phyloP scores from a whole-genome alignment of 148 eudicot species.

The Fallopia convolvulus region DNA sequence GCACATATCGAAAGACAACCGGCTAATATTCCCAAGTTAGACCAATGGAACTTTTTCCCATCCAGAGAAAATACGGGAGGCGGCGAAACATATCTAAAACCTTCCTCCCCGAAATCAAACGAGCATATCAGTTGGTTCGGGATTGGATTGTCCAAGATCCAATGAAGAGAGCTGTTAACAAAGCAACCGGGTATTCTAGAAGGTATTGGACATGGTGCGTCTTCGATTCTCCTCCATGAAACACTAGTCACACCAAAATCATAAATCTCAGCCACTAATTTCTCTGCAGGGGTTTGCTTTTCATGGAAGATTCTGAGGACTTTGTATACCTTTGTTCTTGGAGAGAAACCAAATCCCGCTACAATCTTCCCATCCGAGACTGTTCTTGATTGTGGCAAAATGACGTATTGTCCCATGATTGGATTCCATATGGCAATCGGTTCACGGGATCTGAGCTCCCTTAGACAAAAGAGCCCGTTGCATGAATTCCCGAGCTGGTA shows the following conservation, averaged over 20 bases:
- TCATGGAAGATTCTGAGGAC: slow-evolving; percentile 20
- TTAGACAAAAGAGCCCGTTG: slow-evolving; percentile 34
- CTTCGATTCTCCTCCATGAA: slow-evolving; percentile 29
- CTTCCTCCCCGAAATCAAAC: slow-evolving; percentile 33
- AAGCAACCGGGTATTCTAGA: slow-evolving; percentile 26
- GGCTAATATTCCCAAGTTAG: slow-evolving; percentile 27
- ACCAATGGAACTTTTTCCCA: slow-evolving; percentile 18
- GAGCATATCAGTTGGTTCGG: slow-evolving; percentile 18
- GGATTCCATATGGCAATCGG: slow-evolving; percentile 33
- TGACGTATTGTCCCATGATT: slow-evolving; percentile 20
- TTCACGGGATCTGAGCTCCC: slow-evolving; percentile 18
- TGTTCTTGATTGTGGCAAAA: slow-evolving; percentile 17
- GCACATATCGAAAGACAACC: slow-evolving; percentile 27
- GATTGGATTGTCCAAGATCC: slow-evolving; percentile 18
- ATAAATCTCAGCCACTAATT: slow-evolving; percentile 18
- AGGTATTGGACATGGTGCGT: slow-evolving; percentile 20
- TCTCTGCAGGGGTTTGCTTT: slow-evolving; percentile 4
- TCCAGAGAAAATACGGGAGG: slow-evolving; percentile 22
- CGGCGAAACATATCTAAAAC: slow-evolving; percentile 14
- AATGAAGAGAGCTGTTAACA: slow-evolving; percentile 24
- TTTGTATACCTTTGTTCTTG: slow-evolving; percentile 20
- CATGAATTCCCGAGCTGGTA: slow-evolving; percentile 33
- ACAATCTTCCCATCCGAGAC: slow-evolving; percentile 16
- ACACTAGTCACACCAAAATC: slow-evolving; percentile 17
- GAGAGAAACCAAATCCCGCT: slow-evolving; percentile 29